Evolutionary conservation across 2,329 filamentous ascomycete genomes (phyloP), one percentile per base, ranked within the genome.

Genomic region (Xylariaceae sp.): DNA sequence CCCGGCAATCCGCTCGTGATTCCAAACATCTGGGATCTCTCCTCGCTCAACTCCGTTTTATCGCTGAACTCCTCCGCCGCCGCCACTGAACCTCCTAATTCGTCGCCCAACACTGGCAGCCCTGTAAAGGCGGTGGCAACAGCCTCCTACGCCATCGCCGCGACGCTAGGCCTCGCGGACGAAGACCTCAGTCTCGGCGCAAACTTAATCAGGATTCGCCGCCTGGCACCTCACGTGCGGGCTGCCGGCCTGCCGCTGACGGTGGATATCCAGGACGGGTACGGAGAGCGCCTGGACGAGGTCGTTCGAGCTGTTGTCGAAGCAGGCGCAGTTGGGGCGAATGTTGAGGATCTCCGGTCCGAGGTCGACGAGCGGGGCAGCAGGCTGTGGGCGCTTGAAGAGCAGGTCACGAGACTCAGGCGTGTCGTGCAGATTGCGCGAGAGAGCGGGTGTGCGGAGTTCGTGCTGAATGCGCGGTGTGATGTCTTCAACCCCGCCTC

Each of bases 281-380:
- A 54, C 32, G 51, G 51, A 2, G 8, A n/a, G 1, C 29, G 51
- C 3, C 36, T 54, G 5, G 45, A 35, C 1, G 37, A 49, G 6
- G 30, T 44, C 8, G 40, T 54, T n/a, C 27, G 23, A 6, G 51
- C 27, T 9, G 30, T 50, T 8, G 51, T 43, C n/a, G 6, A 9
- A 2, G 44, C 33, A 3, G 44, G 51, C 10, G 51, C 51, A 4
- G 50, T 29, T 3, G 44, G 50, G 1, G 50, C 44, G 5, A 53
- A 53, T 20, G 29, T 53, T 6, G 50, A 53, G 44, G 51, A 54
- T 20, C 9, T 50, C 30, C n/a, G n/a, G n/a, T n/a, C n/a, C n/a
- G 20, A 16, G 4, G 46, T 20, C 1, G 50, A 35, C 1, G 44
- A 21, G 24, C n/a, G 23, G 3, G 26, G 33, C 10, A 21, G 15